A percentile compares a stretch with the other conserved stretches of the same genome.
Evolutionary conservation across 768 basidiomycete genomes (phyloP).

Genomic region (Russula vinacea): DNA sequence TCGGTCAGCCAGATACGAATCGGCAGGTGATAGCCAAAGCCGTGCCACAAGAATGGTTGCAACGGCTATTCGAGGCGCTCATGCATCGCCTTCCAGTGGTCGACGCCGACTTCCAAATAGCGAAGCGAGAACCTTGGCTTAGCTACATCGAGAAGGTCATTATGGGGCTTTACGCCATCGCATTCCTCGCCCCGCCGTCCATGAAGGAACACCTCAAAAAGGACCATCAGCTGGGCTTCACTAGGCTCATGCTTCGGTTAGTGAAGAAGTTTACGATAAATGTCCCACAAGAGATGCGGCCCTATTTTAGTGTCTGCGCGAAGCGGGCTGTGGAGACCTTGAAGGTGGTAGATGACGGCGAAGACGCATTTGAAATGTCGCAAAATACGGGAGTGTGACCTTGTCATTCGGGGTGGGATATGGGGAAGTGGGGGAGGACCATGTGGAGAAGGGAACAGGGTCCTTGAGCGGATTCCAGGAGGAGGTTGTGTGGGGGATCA

Average conservation of each 20-base stretch:
- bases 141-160: conserved; percentile 75
- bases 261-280: conserved; percentile 59
- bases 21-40: conserved; percentile 65
- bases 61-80: conserved; percentile 62
- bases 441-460: conserved; percentile 69
- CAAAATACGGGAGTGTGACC: conserved; percentile 54
- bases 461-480: conserved; percentile 71
- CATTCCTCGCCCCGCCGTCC: conserved; percentile 75
- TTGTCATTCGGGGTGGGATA: conserved; percentile 86
- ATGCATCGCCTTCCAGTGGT: conserved; percentile 81
- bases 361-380: conserved; percentile 69
- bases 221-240: conserved; percentile 64
- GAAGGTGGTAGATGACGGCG: conserved; percentile 73
- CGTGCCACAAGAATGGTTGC: conserved; percentile 56
- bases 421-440: conserved; percentile 64
- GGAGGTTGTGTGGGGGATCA: conserved; percentile 60
- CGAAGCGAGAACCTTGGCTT: conserved; percentile 64
- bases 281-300: conserved; percentile 50
- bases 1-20: conserved; percentile 75
- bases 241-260: conserved; percentile 66
- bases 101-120: conserved; percentile 68
- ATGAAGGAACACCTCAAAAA: conserved; percentile 68
- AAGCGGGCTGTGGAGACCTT: conserved; percentile 72
- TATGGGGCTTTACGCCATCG: conserved; percentile 81
- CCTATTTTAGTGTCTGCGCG: conserved; percentile 51